Percentiles rank a stretch among this genome's conserved stretches.
Conservation (phyloP, 352 stramenopile genomes). For the Phytophthora europaea region DNA sequence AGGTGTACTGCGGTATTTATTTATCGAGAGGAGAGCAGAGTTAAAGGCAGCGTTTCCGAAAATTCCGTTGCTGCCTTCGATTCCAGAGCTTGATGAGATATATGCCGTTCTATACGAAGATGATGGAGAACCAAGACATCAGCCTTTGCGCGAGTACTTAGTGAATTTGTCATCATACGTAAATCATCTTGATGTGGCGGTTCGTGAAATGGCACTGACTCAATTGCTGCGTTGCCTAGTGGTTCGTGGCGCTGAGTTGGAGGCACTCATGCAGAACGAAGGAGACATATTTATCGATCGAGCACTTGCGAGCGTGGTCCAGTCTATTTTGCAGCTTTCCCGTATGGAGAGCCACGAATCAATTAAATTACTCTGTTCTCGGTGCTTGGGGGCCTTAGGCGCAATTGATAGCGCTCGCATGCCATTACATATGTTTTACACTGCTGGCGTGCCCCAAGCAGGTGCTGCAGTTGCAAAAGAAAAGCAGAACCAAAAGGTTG, state of each 20-base stretch:
- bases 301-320: slow-evolving; percentile 64
- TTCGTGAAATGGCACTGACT: slow-evolving; percentile 80
- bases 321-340: slow-evolving; percentile 76
- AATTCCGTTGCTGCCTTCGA: slow-evolving; percentile 75
- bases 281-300: slow-evolving; percentile 74
- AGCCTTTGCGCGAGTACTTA: slow-evolving; percentile 62
- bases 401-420: slow-evolving; percentile 86
- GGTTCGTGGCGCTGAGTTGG: slow-evolving; percentile 66
- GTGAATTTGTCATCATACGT: slow-evolving; percentile 66
- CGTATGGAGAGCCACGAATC: slow-evolving; percentile 68
- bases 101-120: slow-evolving; percentile 64
- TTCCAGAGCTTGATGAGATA: slow-evolving; percentile 76
- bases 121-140: slow-evolving; percentile 64
- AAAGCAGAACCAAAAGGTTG: slow-evolving; percentile 51
- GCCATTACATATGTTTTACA: slow-evolving; percentile 73
- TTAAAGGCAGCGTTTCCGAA: slow-evolving; percentile 71
- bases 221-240: slow-evolving; percentile 78
- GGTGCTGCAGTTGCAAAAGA: slow-evolving; percentile 45
- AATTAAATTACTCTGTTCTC: slow-evolving; percentile 79
- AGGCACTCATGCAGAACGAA: slow-evolving; percentile 77
- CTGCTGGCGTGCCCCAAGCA: slow-evolving; percentile 35
- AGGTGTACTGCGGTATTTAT: slow-evolving; percentile 71
- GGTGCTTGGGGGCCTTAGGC: slow-evolving; percentile 80
- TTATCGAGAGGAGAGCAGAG: slow-evolving; percentile 73
- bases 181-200: slow-evolving; percentile 82